Conservation (phyloP, 331 rosid species). For the Pyracantha coccinea region DNA sequence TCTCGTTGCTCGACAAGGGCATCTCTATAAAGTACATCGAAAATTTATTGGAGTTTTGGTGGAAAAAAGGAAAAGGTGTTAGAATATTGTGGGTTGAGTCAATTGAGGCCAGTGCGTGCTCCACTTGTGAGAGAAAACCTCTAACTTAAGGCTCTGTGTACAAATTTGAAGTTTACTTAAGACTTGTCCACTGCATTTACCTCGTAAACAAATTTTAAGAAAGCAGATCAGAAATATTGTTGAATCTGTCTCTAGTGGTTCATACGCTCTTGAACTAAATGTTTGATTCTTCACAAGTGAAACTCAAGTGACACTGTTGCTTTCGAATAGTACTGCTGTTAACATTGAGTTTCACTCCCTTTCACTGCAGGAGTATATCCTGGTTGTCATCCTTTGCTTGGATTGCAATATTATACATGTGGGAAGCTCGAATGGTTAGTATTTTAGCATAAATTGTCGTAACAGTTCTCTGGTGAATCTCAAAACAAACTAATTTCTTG, state of each 20-base stretch:
- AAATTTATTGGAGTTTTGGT: background rate
- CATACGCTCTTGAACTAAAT: too few species aligned
- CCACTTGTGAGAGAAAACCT: background rate
- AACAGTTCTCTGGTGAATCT: background rate
- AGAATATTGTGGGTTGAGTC: background rate
- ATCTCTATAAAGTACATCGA: background rate
- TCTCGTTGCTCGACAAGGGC: background rate
- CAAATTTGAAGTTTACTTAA: too few species aligned
- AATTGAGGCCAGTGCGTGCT: background rate
- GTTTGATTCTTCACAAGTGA: too few species aligned
- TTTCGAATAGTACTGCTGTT: background rate
- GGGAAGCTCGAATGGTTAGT: conserved; percentile 95
- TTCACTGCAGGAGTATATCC: conserved; percentile 63
- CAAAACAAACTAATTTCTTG: background rate
- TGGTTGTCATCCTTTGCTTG: conserved; percentile 77
- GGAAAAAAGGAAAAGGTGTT: background rate
- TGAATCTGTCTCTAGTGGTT: too few species aligned
- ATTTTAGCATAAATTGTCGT: background rate
- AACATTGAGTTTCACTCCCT: conserved; percentile 2
- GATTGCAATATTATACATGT: conserved; percentile 80
- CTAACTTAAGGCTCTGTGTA: too few species aligned
- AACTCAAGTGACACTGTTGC: too few species aligned
- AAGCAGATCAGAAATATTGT: background rate
- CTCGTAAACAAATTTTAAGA: background rate
- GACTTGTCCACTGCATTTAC: background rate